A percentile compares a stretch with the other conserved stretches of the same genome.
Conservation (phyloP, 192 early-diverging fungal genomes). For the Linnemannia elongata region DNA sequence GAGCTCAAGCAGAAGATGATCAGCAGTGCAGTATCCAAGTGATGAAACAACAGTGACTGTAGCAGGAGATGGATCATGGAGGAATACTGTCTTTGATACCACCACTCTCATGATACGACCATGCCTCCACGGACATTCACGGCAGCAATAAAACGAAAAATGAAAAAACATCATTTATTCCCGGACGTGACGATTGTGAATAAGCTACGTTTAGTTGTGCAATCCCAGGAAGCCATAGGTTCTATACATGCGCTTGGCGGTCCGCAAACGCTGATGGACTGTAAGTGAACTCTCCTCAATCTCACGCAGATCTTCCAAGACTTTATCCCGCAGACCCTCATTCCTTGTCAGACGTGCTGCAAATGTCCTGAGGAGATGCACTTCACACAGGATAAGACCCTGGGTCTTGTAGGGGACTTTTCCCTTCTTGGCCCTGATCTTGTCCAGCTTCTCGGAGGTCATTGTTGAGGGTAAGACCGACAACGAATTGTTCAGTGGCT, state of each 20-base stretch:
- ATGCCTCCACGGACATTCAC: neutral
- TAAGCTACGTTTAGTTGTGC: neutral
- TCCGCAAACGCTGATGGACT: conserved; percentile 65
- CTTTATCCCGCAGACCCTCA: conserved; percentile 67
- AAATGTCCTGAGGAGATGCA: conserved; percentile 68
- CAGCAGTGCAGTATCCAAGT: conserved; percentile 26
- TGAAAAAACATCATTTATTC: neutral
- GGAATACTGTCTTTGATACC: neutral
- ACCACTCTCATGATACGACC: too few relatives aligned
- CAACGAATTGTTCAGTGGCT: conserved; percentile 20
- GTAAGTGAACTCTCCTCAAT: conserved; percentile 72
- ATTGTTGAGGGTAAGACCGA: neutral
- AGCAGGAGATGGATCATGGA: conserved; percentile 1
- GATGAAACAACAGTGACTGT: neutral
- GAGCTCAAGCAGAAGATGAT: conserved; percentile 52
- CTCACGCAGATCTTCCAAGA: conserved; percentile 85
- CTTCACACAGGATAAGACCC: conserved; percentile 74
- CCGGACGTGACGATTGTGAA: too few relatives aligned
- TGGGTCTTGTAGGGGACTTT: conserved; percentile 71
- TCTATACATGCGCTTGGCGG: conserved; percentile 73
- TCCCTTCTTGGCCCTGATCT: conserved; percentile 43
- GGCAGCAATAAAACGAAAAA: neutral
- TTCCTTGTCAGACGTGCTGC: conserved; percentile 59
- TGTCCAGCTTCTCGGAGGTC: conserved; percentile 25
- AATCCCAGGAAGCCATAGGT: conserved; percentile 72